A percentile compares a stretch with the other conserved stretches of the same genome.
Conservation (phyloP, 352 stramenopile genomes). For the Pythium pectinolyticum region DNA sequence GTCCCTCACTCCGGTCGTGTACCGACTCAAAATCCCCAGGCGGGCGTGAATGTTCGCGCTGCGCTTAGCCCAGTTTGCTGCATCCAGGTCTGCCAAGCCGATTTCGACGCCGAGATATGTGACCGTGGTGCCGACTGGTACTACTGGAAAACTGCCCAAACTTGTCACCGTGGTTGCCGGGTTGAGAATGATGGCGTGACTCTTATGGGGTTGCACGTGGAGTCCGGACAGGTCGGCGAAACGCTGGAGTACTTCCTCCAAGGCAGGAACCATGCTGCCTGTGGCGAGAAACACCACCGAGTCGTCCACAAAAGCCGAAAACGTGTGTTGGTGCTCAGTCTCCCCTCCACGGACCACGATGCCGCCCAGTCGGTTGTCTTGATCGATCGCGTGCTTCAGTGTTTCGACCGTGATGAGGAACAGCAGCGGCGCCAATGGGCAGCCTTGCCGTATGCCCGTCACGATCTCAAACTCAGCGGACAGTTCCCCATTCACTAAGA, state of each 20-base stretch:
- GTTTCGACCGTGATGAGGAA: conserved; percentile 18
- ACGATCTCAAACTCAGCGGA: not conserved
- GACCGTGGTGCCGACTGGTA: not conserved
- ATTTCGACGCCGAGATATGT: conserved; percentile 20
- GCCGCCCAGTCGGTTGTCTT: not conserved
- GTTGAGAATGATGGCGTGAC: conserved; percentile 6
- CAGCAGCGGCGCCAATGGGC: conserved; percentile 16
- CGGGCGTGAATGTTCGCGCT: not conserved
- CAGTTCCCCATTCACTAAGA: conserved; percentile 15
- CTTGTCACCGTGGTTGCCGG: not conserved
- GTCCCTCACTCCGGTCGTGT: conserved; percentile 1
- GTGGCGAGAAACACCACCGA: conserved; percentile 11
- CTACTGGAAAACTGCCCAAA: conserved; percentile 4
- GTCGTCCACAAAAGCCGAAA: conserved; percentile 32
- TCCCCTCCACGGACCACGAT: not conserved
- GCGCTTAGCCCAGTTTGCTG: conserved; percentile 5
- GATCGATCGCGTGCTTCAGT: conserved; percentile 5
- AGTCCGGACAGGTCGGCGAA: conserved; percentile 20
- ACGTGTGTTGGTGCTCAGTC: not conserved
- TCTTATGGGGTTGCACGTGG: conserved; percentile 22
- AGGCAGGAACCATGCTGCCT: not conserved
- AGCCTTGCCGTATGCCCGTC: conserved; percentile 16
- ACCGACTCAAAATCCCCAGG: not conserved
- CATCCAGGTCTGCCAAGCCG: not conserved
- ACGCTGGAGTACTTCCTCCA: not conserved